Evolutionary conservation across 306 rosid species (phyloP).

Genomic region (Corylus americana): DNA sequence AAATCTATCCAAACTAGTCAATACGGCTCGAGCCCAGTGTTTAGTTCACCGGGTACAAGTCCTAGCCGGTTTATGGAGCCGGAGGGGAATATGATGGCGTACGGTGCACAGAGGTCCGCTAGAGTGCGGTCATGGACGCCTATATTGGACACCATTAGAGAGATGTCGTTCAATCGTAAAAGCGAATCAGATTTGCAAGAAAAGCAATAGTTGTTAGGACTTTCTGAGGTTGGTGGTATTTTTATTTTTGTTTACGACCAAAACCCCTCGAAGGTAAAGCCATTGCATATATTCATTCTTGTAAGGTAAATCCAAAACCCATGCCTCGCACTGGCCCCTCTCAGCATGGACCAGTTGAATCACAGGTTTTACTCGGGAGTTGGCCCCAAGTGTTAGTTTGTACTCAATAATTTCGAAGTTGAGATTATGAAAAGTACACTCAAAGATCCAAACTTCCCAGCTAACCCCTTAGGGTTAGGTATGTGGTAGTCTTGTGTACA

Average conservation of each 20-base stretch:
- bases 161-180: slow-evolving; percentile 43
- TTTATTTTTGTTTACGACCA: too few relatives aligned
- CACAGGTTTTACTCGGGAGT: too few relatives aligned
- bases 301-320: too few relatives aligned
- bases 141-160: slow-evolving; percentile 60
- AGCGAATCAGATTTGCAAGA: slow-evolving; percentile 62
- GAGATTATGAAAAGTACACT: too few relatives aligned
- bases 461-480: too few relatives aligned
- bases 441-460: too few relatives aligned
- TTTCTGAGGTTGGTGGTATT: background rate
- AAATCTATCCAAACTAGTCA: slow-evolving; percentile 17
- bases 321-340: too few relatives aligned
- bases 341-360: too few relatives aligned
- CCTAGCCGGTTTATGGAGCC: slow-evolving; percentile 44
- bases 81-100: slow-evolving; percentile 18
- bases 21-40: slow-evolving; percentile 23
- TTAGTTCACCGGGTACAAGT: slow-evolving; percentile 55
- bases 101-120: slow-evolving; percentile 34
- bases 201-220: background rate
- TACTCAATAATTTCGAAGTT: too few relatives aligned
- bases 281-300: too few relatives aligned
- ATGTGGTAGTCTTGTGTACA: background rate
- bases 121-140: slow-evolving; percentile 67
- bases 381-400: too few relatives aligned
- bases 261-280: too few relatives aligned